Evolutionary conservation across 257 asterid species (phyloP).

Genomic region (Rhazya stricta): DNA sequence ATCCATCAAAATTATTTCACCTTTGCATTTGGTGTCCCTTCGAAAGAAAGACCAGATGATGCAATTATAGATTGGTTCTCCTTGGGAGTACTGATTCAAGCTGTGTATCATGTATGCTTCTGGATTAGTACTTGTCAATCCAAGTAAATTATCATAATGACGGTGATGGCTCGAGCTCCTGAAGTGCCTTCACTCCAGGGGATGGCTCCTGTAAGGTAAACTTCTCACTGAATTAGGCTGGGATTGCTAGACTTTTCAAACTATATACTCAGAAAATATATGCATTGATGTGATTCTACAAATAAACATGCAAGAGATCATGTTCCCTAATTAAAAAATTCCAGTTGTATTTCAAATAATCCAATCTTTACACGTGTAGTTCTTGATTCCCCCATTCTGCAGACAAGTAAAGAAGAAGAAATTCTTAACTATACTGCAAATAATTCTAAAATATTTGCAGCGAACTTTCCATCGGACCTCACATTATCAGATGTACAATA

Average conservation of each 20-base stretch:
- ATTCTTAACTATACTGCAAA: slow-evolving; percentile 10
- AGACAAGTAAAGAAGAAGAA: slow-evolving; percentile 25
- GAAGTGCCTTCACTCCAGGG: neutral
- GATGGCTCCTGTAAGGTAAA: neutral
- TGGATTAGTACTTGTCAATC: neutral
- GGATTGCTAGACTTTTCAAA: slow-evolving; percentile 12
- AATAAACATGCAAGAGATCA: slow-evolving; percentile 23
- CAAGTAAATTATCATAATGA: neutral
- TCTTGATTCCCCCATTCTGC: slow-evolving; percentile 31
- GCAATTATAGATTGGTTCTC: neutral
- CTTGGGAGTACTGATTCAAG: neutral
- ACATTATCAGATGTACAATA: neutral
- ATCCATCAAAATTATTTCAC: no score
- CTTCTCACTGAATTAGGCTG: neutral
- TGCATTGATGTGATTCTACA: neutral
- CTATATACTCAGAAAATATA: neutral
- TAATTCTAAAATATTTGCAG: slow-evolving; percentile 1
- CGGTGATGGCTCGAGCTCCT: neutral
- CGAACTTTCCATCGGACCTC: slow-evolving; percentile 28
- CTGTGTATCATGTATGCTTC: neutral
- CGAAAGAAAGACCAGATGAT: neutral
- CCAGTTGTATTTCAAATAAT: slow-evolving; percentile 25
- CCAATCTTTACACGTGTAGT: slow-evolving; percentile 33
- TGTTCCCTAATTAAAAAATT: slow-evolving; percentile 32
- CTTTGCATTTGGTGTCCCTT: neutral